Base-by-base conservation (phyloP, 306 rosid genomes). In the Cucurbita maxima region DNA sequence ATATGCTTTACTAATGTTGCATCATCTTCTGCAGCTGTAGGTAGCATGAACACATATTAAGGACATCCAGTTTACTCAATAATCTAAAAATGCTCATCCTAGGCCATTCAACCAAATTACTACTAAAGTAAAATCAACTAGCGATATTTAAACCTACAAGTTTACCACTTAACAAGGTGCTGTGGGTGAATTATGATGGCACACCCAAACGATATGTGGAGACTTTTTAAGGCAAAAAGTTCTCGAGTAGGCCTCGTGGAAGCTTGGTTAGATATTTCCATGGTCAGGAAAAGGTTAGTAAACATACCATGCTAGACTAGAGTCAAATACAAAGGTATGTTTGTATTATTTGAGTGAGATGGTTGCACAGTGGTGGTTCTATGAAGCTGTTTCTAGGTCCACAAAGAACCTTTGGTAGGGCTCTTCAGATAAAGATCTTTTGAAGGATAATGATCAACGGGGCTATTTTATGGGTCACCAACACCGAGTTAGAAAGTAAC, bases 21-120 rank as follows among this genome's bases (percentile, higher is more conserved):
- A 83, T 94, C 99, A 55, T 94, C 97, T 79, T 94, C 99, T 14
- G 89, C 96, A 83, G 79, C 97, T 94, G 85, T 60, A 79, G 80
- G 40, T 48, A 83, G 77, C 72, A 58, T 52, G 60, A 59, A 75
- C 10, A 25, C 76, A 52, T 74, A 43, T 56, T 56, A 19, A 56
- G 53, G 51, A 56, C 14, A 73, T 73, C 40, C 7, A 18, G 10
- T 71, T 71, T 36, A 53, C 44, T 52, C 60, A 0, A 71, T 51
- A 14, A 68, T 53, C 44, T 67, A 71, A 19, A 15, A 63, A 60
- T 59, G 30, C 16, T 4, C 69, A 68, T 68, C 41, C 22, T 7
- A 20, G 56, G 73, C 55, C 10, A 30, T 20, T 18, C 54, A 18
- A 20, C 56, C 12, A 67, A 20, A 20, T 44, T 20, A 20, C 56